Evolutionary conservation across 345 rosid species (phyloP), one percentile per base, ranked within the genome.

Genomic region (Chamaenerion angustifolium): DNA sequence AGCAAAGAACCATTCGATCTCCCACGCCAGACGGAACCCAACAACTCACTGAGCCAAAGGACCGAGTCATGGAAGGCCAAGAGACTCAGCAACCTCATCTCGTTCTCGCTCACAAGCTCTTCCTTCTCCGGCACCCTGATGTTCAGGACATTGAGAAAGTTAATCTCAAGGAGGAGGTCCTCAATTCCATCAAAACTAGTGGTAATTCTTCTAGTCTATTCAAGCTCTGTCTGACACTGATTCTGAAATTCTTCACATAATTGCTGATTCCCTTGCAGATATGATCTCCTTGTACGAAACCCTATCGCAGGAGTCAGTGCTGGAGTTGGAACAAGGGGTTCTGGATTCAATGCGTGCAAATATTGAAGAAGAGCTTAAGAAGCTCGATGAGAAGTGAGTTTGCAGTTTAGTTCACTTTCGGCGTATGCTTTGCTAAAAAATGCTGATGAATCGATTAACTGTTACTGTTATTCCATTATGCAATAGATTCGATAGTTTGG

Each of bases 111-210:
- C 48, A 82, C 84, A 82, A 82, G 68, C 83, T 74, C 51, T 92
- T 84, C 75, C 96, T 80, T 42, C 71, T 92, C 40, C 79, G 71
- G 4, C 95, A 82, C 56, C 80, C 76, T 6, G 95, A 82, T 57
- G 87, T 85, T 0, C 80, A 61, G 43, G 97, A 88, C 79, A 88
- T 85, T 54, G 95, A 88, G 75, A 88, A 85, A 81, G 94, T 87
- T 59, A 81, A 70, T 40, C 89, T 87, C 76, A 77, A 76, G 70
- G 78, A 81, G 41, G 98, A 92, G 67, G 96, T 87, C 61, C 59
- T 87, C 51, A 64, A 76, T 12, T 66, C 80, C 60, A 73, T 87
- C 66, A 73, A 78, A 63, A 60, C 87, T 59, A 76, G 82, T 43
- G 81, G 98, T 87, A 41, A 64, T n/a, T 31, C 37, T 7, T 31